Evolutionary conservation across 305 asterid species (phyloP), one percentile per base, ranked within the genome.

Genomic region (Fraxinus ornus): DNA sequence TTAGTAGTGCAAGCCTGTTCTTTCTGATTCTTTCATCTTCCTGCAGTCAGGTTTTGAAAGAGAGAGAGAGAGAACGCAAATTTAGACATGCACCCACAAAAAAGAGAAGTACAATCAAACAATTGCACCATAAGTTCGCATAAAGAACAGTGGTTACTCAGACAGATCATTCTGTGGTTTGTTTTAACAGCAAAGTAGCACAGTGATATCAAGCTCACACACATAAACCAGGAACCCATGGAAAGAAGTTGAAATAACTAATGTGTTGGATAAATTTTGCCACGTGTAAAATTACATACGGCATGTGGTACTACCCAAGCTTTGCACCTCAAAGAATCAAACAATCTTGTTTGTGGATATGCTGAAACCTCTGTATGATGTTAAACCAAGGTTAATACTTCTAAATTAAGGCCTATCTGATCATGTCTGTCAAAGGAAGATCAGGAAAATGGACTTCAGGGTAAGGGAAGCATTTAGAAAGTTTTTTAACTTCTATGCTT

Each of bases 1-100:
- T 88, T 9, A 95, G 90, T 73, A 95, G 93, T 70, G 93, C 95
- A 82, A 95, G 97, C 92, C 99, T 89, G 87, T 95, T 95, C 78
- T 83, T 91, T 84, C 97, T 93, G 73, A 95, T 90, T 83, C 90
- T 91, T 84, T 92, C 95, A 32, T 94, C 97, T 76, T 94, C 97
- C 99, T 95, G 96, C 91, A 91, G 78, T 36, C 47, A 21, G 44
- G 73, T 39, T 13, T 76, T n/a, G 5, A 78, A 83, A 19, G 39
- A 62, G 7, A 74, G 28, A 24, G 66, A 44, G 47, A 37, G 3
- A 30, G 32, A 37, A 85, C 39, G 37, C 36, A 39, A 37, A 28
- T 4, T 24, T 0, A 41, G 17, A 41, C 62, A 41, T 41, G 9
- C 7, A 15, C 36, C 7, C 30, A 28, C 15, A 77, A 13, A 57